phyloP scores from a whole-genome alignment of 2,329 filamentous ascomycete species.

The Arachnomyces sp. region DNA sequence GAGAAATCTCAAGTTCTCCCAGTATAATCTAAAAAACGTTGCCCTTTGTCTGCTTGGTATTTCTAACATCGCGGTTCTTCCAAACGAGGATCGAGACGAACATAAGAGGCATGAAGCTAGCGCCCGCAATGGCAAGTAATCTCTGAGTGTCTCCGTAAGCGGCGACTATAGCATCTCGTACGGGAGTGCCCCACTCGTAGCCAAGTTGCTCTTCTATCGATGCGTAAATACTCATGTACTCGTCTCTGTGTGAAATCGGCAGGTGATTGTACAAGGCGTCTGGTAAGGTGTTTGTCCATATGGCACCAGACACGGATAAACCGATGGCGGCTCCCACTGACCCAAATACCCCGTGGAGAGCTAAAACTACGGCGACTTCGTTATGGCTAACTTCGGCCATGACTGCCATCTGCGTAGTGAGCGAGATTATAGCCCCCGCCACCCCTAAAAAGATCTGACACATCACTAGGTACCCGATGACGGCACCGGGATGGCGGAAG shows the following conservation, averaged over 20 bases:
- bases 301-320: conserved; percentile 46
- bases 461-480: conserved; percentile 50
- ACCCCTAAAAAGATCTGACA: conserved; percentile 54
- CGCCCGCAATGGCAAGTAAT: conserved; percentile 46
- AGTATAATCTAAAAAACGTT: conserved; percentile 43
- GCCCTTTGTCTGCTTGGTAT: conserved; percentile 46
- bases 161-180: conserved; percentile 49
- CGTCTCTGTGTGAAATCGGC: conserved; percentile 20
- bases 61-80: conserved; percentile 44
- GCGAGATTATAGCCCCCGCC: conserved; percentile 46
- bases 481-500: conserved; percentile 44
- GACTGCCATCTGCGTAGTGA: conserved; percentile 49
- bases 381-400: conserved; percentile 50
- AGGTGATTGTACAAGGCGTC: conserved; percentile 36
- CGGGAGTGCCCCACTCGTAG: conserved; percentile 45
- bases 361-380: conserved; percentile 49
- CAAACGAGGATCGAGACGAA: conserved; percentile 42
- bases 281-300: conserved; percentile 51
- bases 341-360: conserved; percentile 49
- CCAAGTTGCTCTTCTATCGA: conserved; percentile 41
- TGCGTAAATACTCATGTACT: conserved; percentile 37
- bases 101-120: conserved; percentile 36
- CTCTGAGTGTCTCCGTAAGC: conserved; percentile 53
- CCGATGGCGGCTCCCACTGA: conserved; percentile 45
- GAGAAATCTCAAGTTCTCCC: too few species aligned